Base-by-base conservation (phyloP, 495 filamentous ascomycete genomes). In the Neurospora tetraspora region DNA sequence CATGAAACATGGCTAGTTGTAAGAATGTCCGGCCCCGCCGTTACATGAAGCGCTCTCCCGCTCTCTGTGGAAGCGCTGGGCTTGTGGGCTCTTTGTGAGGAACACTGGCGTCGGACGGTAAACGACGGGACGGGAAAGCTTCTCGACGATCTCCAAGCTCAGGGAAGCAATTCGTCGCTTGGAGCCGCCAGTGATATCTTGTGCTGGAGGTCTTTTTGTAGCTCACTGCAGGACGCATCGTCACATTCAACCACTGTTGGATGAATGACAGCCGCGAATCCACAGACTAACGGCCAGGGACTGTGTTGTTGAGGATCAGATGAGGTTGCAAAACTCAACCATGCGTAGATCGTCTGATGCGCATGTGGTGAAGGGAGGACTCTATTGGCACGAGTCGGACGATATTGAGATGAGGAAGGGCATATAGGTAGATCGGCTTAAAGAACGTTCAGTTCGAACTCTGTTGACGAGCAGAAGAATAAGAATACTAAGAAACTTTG, bases 341-440 rank as follows among this genome's bases (percentile, higher is more conserved):
- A 36, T 69, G 71, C n/a, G 71, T 65, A 69, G 59, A 72, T 72
- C 71, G 71, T 43, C 71, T 36, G 37, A 68, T 72, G 53, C 43
- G 27, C 27, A 31, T 61, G 23, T 34, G 53, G 5, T 31, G 53
- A 61, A 61, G 53, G 53, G 53, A 18, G 53, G 27, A 61, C 12
- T 9, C 12, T 61, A 61, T 61, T 31, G 53, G 53, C 53, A 61
- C 18, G 53, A 61, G 27, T 61, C 53, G 53, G 23, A 34, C 5
- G 53, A 6, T 61, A 34, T 34, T 34, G 23, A 61, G 7, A 53
- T 53, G 45, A 53, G 45, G 45, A 27, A 27, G 20, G 45, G 20
- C 45, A 27, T 23, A 53, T 23, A 53, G 45, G 12, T 53, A 53
- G 45, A 27, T 53, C 10, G 20, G 20, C 45, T 61, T 61, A 27